Base-by-base conservation (phyloP, 176 grass and related monocot genomes). In the Oryza glumipatula region DNA sequence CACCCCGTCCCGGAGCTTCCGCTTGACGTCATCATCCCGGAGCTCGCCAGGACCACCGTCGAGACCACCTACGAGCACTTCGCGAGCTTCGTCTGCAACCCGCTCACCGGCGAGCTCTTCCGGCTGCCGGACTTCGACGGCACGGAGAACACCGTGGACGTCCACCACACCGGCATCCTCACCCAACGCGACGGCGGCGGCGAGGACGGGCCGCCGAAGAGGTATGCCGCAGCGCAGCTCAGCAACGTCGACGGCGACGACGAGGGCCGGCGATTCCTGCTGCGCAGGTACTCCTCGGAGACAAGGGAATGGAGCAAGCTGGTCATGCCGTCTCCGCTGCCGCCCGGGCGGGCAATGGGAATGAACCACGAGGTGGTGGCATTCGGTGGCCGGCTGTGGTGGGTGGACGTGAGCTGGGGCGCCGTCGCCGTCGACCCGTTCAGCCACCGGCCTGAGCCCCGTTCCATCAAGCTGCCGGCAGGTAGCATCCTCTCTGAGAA, bases 31-130 rank as follows among this genome's bases (percentile, higher is more conserved):
- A 41, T 11, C 9, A 11, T 23, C 11, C 19, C 33, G 5, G 33
- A 7, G 33, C 52, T 76, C 32, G 1, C 3, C 10, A 76, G 48
- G 58, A 54, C 74, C 4, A 51, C 49, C 12, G 21, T 23, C 17
- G 12, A 77, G 52, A 0, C 7, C 52, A 0, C 61, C 74, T 77
- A 77, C 74, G 32, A 35, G 10, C 35, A 56, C 32, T 63, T 78
- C 76, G 28, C 21, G 7, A 54, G 76, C 76, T 17, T 24, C 76
- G 56, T 78, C 56, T 78, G 76, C 76, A 78, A 78, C 76, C 56
- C 76, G 11, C 35, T 78, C 36, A 43, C 76, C 76, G 76, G 21
- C 11, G 11, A 78, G 76, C 35, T 78, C 19, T 9, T 78, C 76
- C 33, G 56, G 19, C 56, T 78, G 56, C 56, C 56, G 36, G 76